Percentiles rank a stretch among this genome's conserved stretches.
Evolutionary conservation across 2,329 filamentous ascomycete genomes (phyloP).

Genomic region (Ceratocystis eucalypticola): DNA sequence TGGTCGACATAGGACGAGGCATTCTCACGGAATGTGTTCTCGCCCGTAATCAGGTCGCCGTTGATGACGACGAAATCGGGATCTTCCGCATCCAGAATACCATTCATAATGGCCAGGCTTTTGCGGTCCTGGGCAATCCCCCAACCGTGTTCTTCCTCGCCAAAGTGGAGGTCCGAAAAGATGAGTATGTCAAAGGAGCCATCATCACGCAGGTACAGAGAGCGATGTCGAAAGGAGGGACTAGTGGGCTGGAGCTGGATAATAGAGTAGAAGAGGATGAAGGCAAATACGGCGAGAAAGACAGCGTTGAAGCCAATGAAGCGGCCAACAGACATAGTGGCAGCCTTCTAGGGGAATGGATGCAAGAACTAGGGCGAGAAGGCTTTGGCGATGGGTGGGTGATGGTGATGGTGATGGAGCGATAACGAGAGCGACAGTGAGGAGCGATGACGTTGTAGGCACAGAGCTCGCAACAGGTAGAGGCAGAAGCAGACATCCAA

Average conservation of each 20-base stretch:
- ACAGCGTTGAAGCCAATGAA: slow-evolving; percentile 5
- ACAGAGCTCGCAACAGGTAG: too few species aligned
- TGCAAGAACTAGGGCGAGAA: background rate
- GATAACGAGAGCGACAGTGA: too few species aligned
- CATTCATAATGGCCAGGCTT: slow-evolving; percentile 42
- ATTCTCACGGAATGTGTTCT: slow-evolving; percentile 39
- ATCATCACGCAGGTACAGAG: slow-evolving; percentile 22
- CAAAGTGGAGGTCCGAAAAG: slow-evolving; percentile 59
- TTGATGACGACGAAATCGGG: slow-evolving; percentile 54
- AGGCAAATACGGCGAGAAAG: background rate
- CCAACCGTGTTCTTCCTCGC: slow-evolving; percentile 44
- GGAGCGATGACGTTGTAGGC: too few species aligned
- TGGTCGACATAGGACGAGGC: slow-evolving; percentile 44
- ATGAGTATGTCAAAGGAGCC: slow-evolving; percentile 43
- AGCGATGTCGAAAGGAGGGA: background rate
- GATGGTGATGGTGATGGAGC: too few species aligned
- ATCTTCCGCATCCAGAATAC: slow-evolving; percentile 42
- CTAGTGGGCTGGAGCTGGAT: slow-evolving; percentile 10
- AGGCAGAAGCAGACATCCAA: background rate
- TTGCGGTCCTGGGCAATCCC: slow-evolving; percentile 42
- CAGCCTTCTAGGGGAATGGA: background rate
- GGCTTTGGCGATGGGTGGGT: background rate
- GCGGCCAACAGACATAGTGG: background rate
- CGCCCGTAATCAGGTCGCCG: slow-evolving; percentile 58
- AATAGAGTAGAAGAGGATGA: slow-evolving; percentile 10